Conservation (phyloP, 495 filamentous ascomycete species). For the Daldinia childiae region DNA sequence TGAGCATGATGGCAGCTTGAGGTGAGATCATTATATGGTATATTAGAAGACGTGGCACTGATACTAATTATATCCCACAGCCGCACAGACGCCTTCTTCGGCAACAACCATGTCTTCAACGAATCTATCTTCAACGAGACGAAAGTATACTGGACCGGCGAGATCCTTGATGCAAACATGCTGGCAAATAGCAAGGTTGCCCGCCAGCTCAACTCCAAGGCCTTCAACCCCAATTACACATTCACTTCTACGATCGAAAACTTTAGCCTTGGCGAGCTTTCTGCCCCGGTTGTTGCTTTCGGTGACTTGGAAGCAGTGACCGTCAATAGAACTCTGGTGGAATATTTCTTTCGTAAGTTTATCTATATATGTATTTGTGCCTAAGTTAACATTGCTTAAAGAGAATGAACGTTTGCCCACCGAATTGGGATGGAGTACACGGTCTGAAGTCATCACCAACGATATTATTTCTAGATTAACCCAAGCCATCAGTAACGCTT, state of each 20-base stretch:
- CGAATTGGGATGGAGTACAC: conserved; percentile 31
- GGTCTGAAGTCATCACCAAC: neutral
- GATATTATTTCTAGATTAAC: conserved; percentile 6
- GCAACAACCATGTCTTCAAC: conserved; percentile 59
- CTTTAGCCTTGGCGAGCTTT: conserved; percentile 56
- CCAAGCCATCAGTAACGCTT: conserved; percentile 15
- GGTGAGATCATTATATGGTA: conserved; percentile 40
- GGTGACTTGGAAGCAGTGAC: conserved; percentile 50
- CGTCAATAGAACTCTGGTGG: conserved; percentile 49
- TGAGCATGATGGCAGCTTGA: conserved; percentile 61
- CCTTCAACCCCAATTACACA: conserved; percentile 53
- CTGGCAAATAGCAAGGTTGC: conserved; percentile 55
- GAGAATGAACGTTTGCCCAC: conserved; percentile 37
- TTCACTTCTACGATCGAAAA: conserved; percentile 48
- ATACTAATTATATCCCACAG: conserved; percentile 29
- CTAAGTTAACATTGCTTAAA: conserved; percentile 12
- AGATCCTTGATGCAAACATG: conserved; percentile 49
- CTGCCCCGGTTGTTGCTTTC: conserved; percentile 56
- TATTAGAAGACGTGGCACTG: neutral
- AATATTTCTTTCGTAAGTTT: conserved; percentile 57
- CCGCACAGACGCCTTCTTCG: conserved; percentile 55
- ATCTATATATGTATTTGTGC: neutral
- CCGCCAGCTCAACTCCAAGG: conserved; percentile 52
- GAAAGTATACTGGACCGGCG: conserved; percentile 48
- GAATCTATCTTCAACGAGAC: conserved; percentile 54